These are phyloP conservation scores for Saposhnikovia divaricata DNA, from an alignment of 129 eudicot species.

Conservation along the genomic window DNA sequence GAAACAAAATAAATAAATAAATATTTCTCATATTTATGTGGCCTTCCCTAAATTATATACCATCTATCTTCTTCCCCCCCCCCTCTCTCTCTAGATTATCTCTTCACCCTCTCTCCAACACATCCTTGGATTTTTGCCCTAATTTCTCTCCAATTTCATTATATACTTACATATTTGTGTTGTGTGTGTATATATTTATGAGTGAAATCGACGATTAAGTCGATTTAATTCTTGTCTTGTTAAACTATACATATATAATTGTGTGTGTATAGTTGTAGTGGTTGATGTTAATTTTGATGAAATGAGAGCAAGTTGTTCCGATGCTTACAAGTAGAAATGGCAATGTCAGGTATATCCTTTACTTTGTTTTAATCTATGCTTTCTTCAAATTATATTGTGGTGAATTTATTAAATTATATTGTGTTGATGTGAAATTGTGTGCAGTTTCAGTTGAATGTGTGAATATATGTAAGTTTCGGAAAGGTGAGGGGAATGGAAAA, in stretches of 20 bases:
- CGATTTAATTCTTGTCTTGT: neutral
- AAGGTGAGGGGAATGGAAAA: conserved; percentile 65
- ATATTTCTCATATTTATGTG: conserved; percentile 41
- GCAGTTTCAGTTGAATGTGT: conserved; percentile 82
- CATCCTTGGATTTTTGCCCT: conserved; percentile 9
- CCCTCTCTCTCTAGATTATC: conserved; percentile 39
- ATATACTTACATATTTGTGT: neutral
- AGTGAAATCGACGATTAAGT: neutral
- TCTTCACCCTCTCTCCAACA: conserved; percentile 20
- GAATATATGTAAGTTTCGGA: conserved; percentile 57
- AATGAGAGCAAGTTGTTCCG: conserved; percentile 31
- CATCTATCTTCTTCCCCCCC: neutral
- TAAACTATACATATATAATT: neutral
- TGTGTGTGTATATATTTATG: neutral
- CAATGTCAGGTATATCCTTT: conserved; percentile 51
- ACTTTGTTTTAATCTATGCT: neutral
- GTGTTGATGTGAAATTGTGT: conserved; percentile 1
- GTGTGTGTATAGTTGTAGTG: neutral
- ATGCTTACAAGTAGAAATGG: conserved; percentile 74
- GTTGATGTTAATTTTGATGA: conserved; percentile 28
- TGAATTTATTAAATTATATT: neutral
- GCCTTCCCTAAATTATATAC: conserved; percentile 41
- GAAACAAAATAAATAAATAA: neutral
- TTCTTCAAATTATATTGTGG: no score
- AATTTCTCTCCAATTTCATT: neutral